Percentiles rank a stretch among this genome's conserved stretches.
phyloP scores from a whole-genome alignment of 2,329 filamentous ascomycete genomes.

The Sclerotinia glacialis region DNA sequence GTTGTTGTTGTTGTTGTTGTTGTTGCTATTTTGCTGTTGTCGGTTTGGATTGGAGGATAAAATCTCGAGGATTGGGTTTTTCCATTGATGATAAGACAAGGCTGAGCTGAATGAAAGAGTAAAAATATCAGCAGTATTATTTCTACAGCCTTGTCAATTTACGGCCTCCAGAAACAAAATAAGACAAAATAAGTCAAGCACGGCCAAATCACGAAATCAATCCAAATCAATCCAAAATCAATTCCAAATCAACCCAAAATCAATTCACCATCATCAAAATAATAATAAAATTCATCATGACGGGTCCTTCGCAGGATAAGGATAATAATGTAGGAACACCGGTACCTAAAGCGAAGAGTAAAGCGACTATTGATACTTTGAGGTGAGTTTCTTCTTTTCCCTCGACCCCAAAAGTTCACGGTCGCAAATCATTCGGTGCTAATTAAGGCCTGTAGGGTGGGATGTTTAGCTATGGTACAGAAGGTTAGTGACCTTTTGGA shows the following conservation, averaged over 20 bases:
- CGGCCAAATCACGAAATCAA: neutral
- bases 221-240: constrained; percentile 23
- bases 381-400: constrained; percentile 53
- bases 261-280: constrained; percentile 17
- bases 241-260: constrained; percentile 28
- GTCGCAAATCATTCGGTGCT: constrained; percentile 21
- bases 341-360: constrained; percentile 66
- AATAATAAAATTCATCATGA: constrained; percentile 48
- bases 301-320: constrained; percentile 46
- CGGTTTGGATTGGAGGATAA: constrained; percentile 3
- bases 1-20: neutral
- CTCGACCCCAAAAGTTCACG: neutral
- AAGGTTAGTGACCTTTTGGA: constrained; percentile 34
- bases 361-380: constrained; percentile 80
- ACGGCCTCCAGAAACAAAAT: neutral
- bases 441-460: constrained; percentile 35
- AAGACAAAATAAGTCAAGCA: neutral
- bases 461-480: constrained; percentile 41
- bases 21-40: neutral
- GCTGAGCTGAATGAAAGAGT: no score
- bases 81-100: constrained; percentile 7
- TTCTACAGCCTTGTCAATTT: neutral
- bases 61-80: constrained; percentile 3
- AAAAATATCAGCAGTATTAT: no score
- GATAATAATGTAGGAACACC: constrained; percentile 52